Evolutionary conservation across 192 early-diverging fungal species (phyloP), one percentile per base, ranked within the genome.

Genomic region (Geranomyces michiganensis): DNA sequence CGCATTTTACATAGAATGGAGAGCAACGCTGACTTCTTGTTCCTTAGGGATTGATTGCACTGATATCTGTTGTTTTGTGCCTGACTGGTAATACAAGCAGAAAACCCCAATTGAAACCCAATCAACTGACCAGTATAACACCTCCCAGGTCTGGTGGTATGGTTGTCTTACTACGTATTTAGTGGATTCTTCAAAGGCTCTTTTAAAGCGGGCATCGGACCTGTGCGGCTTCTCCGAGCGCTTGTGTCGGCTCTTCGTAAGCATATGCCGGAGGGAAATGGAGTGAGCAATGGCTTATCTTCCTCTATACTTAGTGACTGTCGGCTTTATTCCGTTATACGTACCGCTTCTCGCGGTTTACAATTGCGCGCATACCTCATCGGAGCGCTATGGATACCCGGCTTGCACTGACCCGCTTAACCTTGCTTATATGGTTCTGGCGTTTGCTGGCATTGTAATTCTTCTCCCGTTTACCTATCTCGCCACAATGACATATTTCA

Each of bases 111-210:
- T n/a, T n/a, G n/a, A n/a, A n/a, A n/a, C n/a, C n/a, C n/a, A n/a
- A n/a, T n/a, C n/a, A n/a, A n/a, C n/a, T n/a, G n/a, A n/a, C n/a
- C n/a, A n/a, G n/a, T n/a, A n/a, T n/a, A n/a, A n/a, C n/a, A n/a
- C n/a, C n/a, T n/a, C n/a, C n/a, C n/a, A 60, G 66, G 29, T 4
- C 27, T 70, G 33, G 15, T 70, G 55, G 27, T 70, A 13, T 31
- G 68, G 33, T 27, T 70, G 31, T 27, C 68, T 17, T 70, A 70
- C 68, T 70, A 70, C 56, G 68, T 70, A 10, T 70, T 70, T 26
- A 22, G 43, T 17, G 53, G 56, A 6, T 70, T 70, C 56, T 60
- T 46, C 56, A 31, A 60, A 7, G 68, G 68, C 15, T 60, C 56
- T 15, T 70, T 70, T 26, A 56, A 60, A 60, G 68, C 68, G 5